Percentiles rank a stretch among this genome's conserved stretches.
Conservation (phyloP, 2,329 filamentous ascomycete genomes). For the Fusarium sp. region DNA sequence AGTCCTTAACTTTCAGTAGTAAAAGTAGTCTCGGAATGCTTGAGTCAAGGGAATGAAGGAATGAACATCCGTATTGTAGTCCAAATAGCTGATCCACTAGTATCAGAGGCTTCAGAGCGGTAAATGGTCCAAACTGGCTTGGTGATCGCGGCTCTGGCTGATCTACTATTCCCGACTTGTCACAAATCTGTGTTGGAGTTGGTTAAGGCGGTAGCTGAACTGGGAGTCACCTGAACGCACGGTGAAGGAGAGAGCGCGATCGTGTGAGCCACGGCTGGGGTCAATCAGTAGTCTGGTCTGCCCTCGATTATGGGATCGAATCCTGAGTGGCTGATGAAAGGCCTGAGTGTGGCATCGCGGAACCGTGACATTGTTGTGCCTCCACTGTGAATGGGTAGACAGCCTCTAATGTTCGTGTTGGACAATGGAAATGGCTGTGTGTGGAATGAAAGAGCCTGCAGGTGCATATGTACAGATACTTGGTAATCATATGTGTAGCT, state of each 20-base stretch:
- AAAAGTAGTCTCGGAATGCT: conserved; percentile 15
- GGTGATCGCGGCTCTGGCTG: conserved; percentile 25
- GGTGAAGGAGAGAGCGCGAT: conserved; percentile 18
- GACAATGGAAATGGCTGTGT: neutral
- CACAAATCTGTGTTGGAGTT: conserved; percentile 8
- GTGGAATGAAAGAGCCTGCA: neutral
- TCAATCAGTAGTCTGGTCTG: neutral
- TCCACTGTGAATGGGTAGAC: conserved; percentile 10
- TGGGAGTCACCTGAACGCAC: conserved; percentile 29
- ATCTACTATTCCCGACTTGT: conserved; percentile 20
- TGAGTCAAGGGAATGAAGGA: conserved; percentile 34
- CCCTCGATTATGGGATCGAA: conserved; percentile 1
- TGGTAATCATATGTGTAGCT: neutral
- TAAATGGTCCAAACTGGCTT: conserved; percentile 21
- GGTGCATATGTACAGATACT: neutral
- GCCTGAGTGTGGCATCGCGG: conserved; percentile 11
- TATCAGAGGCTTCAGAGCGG: conserved; percentile 10
- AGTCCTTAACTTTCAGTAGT: neutral
- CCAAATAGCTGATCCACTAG: conserved; percentile 1
- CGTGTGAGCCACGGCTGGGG: conserved; percentile 28
- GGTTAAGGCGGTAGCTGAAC: conserved; percentile 26
- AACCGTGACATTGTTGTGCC: conserved; percentile 16
- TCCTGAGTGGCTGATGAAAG: conserved; percentile 16
- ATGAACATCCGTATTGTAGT: conserved; percentile 9
- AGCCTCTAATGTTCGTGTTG: neutral